Conservation (phyloP, 2,329 filamentous ascomycete species). For the Raffaelea arxii region DNA sequence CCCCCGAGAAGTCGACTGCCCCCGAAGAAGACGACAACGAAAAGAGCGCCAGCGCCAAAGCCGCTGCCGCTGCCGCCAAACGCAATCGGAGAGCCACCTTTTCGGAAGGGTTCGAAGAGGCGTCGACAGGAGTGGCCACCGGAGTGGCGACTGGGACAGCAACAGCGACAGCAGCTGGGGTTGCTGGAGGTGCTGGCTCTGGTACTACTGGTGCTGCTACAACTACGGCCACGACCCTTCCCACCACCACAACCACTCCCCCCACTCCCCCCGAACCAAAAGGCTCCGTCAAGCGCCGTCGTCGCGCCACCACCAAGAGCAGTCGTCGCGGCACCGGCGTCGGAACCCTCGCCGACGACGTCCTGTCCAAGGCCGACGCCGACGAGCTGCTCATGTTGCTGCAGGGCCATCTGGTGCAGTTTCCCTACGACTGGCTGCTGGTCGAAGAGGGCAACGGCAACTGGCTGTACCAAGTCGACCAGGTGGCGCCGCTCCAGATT, state of each 20-base stretch:
- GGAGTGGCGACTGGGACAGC: constrained; percentile 2
- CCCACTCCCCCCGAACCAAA: too few relatives aligned
- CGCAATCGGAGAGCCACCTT: constrained; percentile 44
- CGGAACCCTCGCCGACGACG: constrained; percentile 61
- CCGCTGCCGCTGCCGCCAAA: too few relatives aligned
- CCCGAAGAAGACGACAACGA: constrained; percentile 24
- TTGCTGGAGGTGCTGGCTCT: too few relatives aligned
- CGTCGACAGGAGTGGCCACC: background rate
- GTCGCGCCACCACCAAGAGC: constrained; percentile 60
- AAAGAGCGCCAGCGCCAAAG: too few relatives aligned
- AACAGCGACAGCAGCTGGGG: constrained; percentile 8
- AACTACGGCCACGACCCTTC: too few relatives aligned
- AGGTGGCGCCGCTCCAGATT: constrained; percentile 92
- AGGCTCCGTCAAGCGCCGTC: constrained; percentile 49
- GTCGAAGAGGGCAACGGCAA: constrained; percentile 88
- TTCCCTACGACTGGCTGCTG: constrained; percentile 92
- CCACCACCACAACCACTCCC: too few relatives aligned
- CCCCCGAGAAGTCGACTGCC: constrained; percentile 9
- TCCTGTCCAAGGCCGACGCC: constrained; percentile 65
- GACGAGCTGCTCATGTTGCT: constrained; percentile 73
- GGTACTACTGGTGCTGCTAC: too few relatives aligned
- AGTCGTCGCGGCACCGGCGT: constrained; percentile 54
- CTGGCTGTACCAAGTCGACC: constrained; percentile 94
- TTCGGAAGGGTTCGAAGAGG: constrained; percentile 31
- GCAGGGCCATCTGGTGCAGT: constrained; percentile 82